Evolutionary conservation across 1,139 yeast genomes (phyloP), one percentile per base, ranked within the genome.

Genomic region (Taiozyma onychis): DNA sequence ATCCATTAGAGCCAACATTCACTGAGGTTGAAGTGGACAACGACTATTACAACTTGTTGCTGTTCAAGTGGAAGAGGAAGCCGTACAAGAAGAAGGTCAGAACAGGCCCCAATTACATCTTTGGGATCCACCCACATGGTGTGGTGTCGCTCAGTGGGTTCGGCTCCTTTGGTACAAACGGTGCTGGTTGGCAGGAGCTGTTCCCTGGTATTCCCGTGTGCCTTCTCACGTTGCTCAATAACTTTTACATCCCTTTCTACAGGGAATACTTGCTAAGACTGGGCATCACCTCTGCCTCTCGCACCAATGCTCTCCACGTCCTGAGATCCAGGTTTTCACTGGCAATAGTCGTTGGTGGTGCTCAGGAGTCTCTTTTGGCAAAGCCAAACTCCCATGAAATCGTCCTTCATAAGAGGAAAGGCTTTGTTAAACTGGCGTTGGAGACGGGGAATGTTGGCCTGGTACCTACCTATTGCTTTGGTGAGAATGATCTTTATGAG

Each of bases 121-220:
- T 93, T 68, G 96, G 97, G 0, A 87, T 89, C 64, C 98, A 91
- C 67, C 99, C 99, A 0, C 99, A 93, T 66, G 99, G 99, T 0
- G 91, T 93, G 11, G 90, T 91, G 28, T 89, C 97, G 0, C 77
- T 91, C 79, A 97, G 98, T 1, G 95, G 86, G 0, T 82, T 93
- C 66, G 97, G 97, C 5, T 84, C 84, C 0, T 75, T 93, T 61
- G 93, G 85, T 0, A 87, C 96, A 10, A 91, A 91, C 57, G 95
- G 91, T 13, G 77, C 86, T 6, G 75, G 76, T 37, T 87, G 88
- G 77, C 72, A 80, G 32, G 69, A 77, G 27, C 58, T 82, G 13
- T 88, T 93, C 56, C 97, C 98, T 0, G 96, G 97, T 0, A 80
- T 93, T 34, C 82, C 83, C 16, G 76, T 85, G 1, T 84, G 91